Evolutionary conservation across 495 filamentous ascomycete genomes (phyloP), one percentile per base, ranked within the genome.

Genomic region (Tuber aestivum): DNA sequence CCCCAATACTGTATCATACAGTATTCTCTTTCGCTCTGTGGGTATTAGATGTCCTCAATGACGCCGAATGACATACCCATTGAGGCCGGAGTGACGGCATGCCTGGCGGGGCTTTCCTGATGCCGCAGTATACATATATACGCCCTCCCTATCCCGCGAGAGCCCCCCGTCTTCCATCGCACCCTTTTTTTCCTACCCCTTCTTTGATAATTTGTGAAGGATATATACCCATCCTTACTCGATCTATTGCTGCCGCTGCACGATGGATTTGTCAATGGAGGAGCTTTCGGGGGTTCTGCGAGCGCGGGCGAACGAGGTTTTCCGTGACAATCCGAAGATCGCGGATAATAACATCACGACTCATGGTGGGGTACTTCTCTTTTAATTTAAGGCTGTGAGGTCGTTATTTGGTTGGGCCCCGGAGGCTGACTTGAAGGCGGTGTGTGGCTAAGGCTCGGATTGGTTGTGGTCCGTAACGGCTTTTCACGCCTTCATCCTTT

Each of bases 391-490:
- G 84, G 84, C 50, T 71, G 14, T 71, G n/a, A 21, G 44, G 4
- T 21, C 21, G 10, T 21, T 5, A 23, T 21, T 42, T 27, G 3
- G 5, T 35, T 27, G n/a, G 7, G 16, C 27, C 35, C 16, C 18
- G 48, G 38, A 20, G 18, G 21, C 72, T 74, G 18, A 45, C 70
- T 14, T 14, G 21, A n/a, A 8, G 40, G 27, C 10, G 14, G 14
- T 65, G 56, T 65, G 27, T 65, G 56, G 56, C 16, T 65, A 65
- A 65, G 56, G 81, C 21, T 78, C 87, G 42, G 85, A 89, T 79
- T 88, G 85, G 83, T 86, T 87, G 77, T 93, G 88, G 86, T 87
- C 89, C 27, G 85, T 89, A 45, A 86, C 84, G 44, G 85, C 88
- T 14, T 75, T 88, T 12, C 89, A 89, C 85, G 84, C 81, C 38